These are phyloP conservation scores for Acanthamoeba polyphaga DNA, from an alignment of 208 protist species.

Conservation along the genomic window DNA sequence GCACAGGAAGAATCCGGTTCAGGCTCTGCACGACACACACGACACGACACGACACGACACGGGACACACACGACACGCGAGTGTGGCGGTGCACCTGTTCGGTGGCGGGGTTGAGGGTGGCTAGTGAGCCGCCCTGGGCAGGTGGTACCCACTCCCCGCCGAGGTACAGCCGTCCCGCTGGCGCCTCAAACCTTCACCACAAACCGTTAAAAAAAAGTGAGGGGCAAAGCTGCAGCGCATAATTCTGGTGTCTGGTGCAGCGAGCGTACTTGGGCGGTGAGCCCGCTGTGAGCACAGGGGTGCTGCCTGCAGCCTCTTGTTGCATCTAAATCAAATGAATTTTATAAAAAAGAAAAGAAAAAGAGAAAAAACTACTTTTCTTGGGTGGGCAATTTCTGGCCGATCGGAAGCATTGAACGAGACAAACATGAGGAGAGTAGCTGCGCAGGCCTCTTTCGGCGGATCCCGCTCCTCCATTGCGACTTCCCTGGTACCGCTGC, in stretches of 20 bases:
- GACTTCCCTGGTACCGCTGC: neutral
- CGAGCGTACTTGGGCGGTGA: no score
- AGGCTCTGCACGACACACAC: neutral
- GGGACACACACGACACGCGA: neutral
- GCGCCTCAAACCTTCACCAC: neutral
- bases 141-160: neutral
- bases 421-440: neutral
- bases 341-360: no score
- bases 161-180: neutral
- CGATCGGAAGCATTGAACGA: no score
- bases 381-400: no score
- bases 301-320: no score
- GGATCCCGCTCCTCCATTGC: neutral
- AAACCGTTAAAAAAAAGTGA: neutral
- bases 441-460: neutral
- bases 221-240: no score
- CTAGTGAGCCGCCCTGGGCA: neutral
- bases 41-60: neutral
- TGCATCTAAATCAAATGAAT: no score
- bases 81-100: neutral
- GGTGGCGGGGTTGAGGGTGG: constrained; percentile 7
- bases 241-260: no score
- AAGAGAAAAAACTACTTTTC: no score
- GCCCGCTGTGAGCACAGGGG: no score
- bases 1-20: neutral